Percentiles rank a stretch among this genome's conserved stretches.
Evolutionary conservation across 2,329 filamentous ascomycete genomes (phyloP).

Genomic region (Xylariaceae sp.): DNA sequence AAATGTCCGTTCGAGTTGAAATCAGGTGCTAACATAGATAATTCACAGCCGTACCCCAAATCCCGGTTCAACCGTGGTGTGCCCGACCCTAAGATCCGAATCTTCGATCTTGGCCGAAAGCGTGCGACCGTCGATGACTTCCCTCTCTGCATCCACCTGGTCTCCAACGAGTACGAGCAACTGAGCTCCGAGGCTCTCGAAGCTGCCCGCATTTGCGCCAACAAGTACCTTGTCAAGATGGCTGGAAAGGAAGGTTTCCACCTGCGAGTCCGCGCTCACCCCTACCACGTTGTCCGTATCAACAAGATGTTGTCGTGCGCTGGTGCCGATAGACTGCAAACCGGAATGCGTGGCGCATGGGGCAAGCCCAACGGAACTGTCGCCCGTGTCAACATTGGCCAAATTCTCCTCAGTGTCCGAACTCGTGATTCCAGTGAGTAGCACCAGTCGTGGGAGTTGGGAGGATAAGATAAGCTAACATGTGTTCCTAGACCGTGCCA

Average conservation of each 20-base stretch:
- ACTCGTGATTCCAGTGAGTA: slow-evolving; percentile 87
- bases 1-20: not conserved
- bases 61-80: slow-evolving; percentile 99
- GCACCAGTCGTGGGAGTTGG: not conserved
- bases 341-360: slow-evolving; percentile 99
- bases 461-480: slow-evolving; percentile 31
- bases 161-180: slow-evolving; percentile 99
- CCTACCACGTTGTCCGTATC: slow-evolving; percentile 99
- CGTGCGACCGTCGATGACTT: slow-evolving; percentile 98
- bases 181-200: slow-evolving; percentile 99
- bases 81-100: slow-evolving; percentile 80
- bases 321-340: slow-evolving; percentile 99
- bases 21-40: slow-evolving; percentile 60
- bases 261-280: slow-evolving; percentile 84
- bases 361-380: slow-evolving; percentile 99
- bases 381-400: slow-evolving; percentile 99
- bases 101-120: slow-evolving; percentile 99
- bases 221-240: slow-evolving; percentile 88
- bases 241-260: slow-evolving; percentile 75
- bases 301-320: slow-evolving; percentile 99
- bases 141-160: slow-evolving; percentile 97
- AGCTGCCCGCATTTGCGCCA: slow-evolving; percentile 99
- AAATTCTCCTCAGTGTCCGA: slow-evolving; percentile 96
- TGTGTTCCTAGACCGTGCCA: slow-evolving; percentile 68
- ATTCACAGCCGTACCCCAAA: slow-evolving; percentile 89